Conservation (phyloP, 148 eudicot genomes). For the Camellia japonica region DNA sequence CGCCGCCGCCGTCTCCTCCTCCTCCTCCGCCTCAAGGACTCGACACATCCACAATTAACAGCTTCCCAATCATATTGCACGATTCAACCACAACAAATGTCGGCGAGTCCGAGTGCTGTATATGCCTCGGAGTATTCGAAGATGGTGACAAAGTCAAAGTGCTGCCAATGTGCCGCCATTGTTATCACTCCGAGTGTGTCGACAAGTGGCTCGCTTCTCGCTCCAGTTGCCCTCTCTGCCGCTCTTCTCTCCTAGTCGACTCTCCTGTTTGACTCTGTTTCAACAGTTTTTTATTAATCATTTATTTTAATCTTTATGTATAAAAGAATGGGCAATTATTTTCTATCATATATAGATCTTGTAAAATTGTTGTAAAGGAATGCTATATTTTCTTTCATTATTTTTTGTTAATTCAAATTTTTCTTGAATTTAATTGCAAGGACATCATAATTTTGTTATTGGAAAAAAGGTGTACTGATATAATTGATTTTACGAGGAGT, state of each 20-base stretch:
- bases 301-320: no score
- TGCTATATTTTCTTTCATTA: no score
- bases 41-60: slow-evolving; percentile 28
- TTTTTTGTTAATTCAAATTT: no score
- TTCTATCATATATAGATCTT: no score
- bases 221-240: slow-evolving; percentile 76
- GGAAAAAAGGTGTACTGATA: no score
- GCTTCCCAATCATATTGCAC: slow-evolving; percentile 46
- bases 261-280: slow-evolving; percentile 27
- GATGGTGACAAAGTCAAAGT: slow-evolving; percentile 72
- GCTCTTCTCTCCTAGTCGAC: slow-evolving; percentile 49
- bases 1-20: slow-evolving; percentile 12
- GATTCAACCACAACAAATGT: slow-evolving; percentile 18
- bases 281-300: no score
- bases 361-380: no score
- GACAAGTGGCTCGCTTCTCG: slow-evolving; percentile 64
- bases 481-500: no score
- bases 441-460: no score
- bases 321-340: no score
- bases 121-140: slow-evolving; percentile 61
- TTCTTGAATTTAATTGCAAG: no score
- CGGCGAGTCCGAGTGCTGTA: slow-evolving; percentile 59
- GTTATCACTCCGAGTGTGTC: slow-evolving; percentile 72
- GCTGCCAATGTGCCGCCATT: slow-evolving; percentile 53
- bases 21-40: slow-evolving; percentile 32